Conservation (phyloP, 2,329 filamentous ascomycete genomes). For the Hymenoscyphus repandus region DNA sequence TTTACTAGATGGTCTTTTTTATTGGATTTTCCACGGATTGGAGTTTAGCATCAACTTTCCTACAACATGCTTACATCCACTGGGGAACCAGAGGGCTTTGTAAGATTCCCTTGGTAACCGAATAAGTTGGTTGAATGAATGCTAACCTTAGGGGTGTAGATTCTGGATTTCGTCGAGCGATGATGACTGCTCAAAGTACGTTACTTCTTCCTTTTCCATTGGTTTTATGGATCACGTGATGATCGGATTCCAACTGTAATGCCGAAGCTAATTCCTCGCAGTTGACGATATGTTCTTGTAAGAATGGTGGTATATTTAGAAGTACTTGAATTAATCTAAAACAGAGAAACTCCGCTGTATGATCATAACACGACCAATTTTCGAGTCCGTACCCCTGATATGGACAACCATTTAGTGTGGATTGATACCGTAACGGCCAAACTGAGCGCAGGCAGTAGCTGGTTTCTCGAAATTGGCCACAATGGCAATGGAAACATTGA, state of each 20-base stretch:
- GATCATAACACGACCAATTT: slow-evolving; percentile 39
- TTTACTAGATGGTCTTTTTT: slow-evolving; percentile 50
- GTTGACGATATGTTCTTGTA: slow-evolving; percentile 49
- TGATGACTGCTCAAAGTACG: slow-evolving; percentile 9
- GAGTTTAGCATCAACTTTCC: slow-evolving; percentile 46
- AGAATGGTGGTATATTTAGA: neutral
- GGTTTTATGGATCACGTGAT: neutral
- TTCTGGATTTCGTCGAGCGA: slow-evolving; percentile 10
- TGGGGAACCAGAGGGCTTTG: slow-evolving; percentile 55
- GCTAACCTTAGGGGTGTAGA: slow-evolving; percentile 31
- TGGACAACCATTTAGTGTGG: slow-evolving; percentile 40
- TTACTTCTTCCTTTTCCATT: neutral
- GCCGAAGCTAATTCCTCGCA: neutral
- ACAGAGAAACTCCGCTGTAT: slow-evolving; percentile 39
- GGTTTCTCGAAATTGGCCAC: slow-evolving; percentile 48
- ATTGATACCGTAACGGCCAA: slow-evolving; percentile 36
- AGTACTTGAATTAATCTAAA: neutral
- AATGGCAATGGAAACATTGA: slow-evolving; percentile 34
- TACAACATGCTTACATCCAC: slow-evolving; percentile 57
- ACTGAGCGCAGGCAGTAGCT: slow-evolving; percentile 40
- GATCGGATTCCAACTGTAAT: neutral
- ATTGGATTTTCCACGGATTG: slow-evolving; percentile 39
- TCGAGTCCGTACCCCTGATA: slow-evolving; percentile 41
- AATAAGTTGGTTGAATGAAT: slow-evolving; percentile 36
- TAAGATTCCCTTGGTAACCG: slow-evolving; percentile 35